Evolutionary conservation across 2,329 filamentous ascomycete genomes (phyloP).

Genomic region (Claviceps cyperi): DNA sequence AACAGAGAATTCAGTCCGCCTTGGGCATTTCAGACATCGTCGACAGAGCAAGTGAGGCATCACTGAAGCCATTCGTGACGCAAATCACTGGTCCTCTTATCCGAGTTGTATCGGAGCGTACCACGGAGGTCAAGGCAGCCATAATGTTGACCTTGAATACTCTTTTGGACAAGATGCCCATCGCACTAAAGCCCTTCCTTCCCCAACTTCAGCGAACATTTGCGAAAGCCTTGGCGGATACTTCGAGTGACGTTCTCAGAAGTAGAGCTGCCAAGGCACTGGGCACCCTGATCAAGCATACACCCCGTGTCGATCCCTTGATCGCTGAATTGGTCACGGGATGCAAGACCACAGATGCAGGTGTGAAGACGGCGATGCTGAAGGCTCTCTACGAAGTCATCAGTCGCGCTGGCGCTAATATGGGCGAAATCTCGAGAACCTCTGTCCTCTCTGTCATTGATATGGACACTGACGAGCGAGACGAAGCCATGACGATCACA

Average conservation of each 20-base stretch:
- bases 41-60: constrained; percentile 75
- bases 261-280: constrained; percentile 84
- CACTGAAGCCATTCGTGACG: constrained; percentile 87
- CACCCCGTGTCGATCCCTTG: constrained; percentile 85
- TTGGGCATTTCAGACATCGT: constrained; percentile 92
- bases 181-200: constrained; percentile 89
- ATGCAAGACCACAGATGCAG: constrained; percentile 71
- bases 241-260: constrained; percentile 76
- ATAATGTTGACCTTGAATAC: constrained; percentile 92
- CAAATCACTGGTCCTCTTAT: constrained; percentile 96
- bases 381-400: constrained; percentile 94
- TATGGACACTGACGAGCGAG: constrained; percentile 60
- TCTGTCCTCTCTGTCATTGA: constrained; percentile 86
- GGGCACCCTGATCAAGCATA: constrained; percentile 89
- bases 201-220: constrained; percentile 95
- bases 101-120: constrained; percentile 91
- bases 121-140: constrained; percentile 88
- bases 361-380: constrained; percentile 90
- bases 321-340: constrained; percentile 89
- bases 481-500: constrained; percentile 70
- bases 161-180: constrained; percentile 88
- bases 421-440: constrained; percentile 78
- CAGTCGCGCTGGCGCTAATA: constrained; percentile 84
- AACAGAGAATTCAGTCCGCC: constrained; percentile 84
- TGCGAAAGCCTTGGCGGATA: constrained; percentile 86